Percentiles rank a stretch among this genome's conserved stretches.
Evolutionary conservation across 352 stramenopile genomes (phyloP).

Genomic region (Globisporangium takayamanum): DNA sequence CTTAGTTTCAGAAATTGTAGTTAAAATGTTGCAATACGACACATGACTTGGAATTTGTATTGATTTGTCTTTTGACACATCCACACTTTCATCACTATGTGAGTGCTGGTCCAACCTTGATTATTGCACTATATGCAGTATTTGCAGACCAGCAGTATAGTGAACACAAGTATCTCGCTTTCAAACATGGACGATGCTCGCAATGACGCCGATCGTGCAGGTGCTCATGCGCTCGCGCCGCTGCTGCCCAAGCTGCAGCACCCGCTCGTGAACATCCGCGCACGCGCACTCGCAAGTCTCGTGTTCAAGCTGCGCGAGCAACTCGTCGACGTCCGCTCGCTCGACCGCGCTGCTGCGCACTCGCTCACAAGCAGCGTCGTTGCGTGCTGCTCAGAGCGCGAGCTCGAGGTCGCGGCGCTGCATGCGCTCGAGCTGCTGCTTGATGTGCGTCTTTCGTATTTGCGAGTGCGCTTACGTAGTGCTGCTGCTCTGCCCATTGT

Average conservation of each 20-base stretch:
- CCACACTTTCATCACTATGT: too few species aligned
- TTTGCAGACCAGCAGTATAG: too few species aligned
- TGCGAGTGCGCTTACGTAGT: background rate
- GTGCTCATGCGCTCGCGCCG: background rate
- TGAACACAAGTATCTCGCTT: too few species aligned
- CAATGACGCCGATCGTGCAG: background rate
- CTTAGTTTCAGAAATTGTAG: too few species aligned
- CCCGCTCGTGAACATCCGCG: constrained; percentile 49
- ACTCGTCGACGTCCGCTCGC: constrained; percentile 31
- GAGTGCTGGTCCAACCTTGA: too few species aligned
- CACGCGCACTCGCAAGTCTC: constrained; percentile 47
- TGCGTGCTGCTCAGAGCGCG: constrained; percentile 25
- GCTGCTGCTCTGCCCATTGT: background rate
- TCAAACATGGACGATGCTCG: too few species aligned
- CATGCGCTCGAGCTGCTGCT: constrained; percentile 47
- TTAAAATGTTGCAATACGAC: too few species aligned
- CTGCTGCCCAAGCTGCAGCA: constrained; percentile 60
- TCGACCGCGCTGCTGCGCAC: constrained; percentile 21
- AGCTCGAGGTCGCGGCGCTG: constrained; percentile 43
- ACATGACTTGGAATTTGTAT: too few species aligned
- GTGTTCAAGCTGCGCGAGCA: constrained; percentile 62
- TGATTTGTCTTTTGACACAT: too few species aligned
- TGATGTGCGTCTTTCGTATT: constrained; percentile 2
- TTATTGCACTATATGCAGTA: too few species aligned
- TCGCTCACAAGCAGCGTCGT: constrained; percentile 31